phyloP scores from a whole-genome alignment of 352 stramenopile species.

The Phytophthora niederhauseri region DNA sequence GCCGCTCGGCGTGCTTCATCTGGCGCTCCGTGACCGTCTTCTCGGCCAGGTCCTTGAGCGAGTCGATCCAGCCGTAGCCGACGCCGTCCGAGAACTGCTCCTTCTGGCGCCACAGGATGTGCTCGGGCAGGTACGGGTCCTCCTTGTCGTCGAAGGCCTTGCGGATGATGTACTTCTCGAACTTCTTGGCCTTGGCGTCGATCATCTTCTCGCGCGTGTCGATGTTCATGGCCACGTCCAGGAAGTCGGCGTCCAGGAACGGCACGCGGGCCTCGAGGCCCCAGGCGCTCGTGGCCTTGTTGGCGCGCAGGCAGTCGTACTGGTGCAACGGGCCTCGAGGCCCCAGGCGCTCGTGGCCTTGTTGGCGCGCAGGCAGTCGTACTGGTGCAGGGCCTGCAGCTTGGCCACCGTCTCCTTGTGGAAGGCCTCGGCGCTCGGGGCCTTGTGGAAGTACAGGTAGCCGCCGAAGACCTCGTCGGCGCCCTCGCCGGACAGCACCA shows the following conservation, averaged over 20 bases:
- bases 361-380: constrained; percentile 99
- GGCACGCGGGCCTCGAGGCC: constrained; percentile 98
- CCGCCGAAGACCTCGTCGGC: constrained; percentile 98
- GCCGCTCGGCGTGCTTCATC: constrained; percentile 93
- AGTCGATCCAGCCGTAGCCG: constrained; percentile 99
- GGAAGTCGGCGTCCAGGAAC: constrained; percentile 98
- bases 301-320: constrained; percentile 98
- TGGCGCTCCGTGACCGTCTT: constrained; percentile 95
- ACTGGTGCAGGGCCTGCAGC: constrained; percentile 96
- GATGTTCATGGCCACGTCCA: constrained; percentile 99
- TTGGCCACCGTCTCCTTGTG: constrained; percentile 96
- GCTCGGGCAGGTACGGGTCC: constrained; percentile 96
- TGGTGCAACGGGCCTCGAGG: constrained; percentile 97
- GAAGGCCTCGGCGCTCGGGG: constrained; percentile 93
- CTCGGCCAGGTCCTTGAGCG: constrained; percentile 96
- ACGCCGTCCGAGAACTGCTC: constrained; percentile 99
- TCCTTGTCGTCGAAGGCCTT: constrained; percentile 98
- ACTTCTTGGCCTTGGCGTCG: constrained; percentile 86
- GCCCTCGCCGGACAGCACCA: constrained; percentile 98
- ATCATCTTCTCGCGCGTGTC: constrained; percentile 99
- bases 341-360: constrained; percentile 98
- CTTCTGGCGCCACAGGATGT: constrained; percentile 99
- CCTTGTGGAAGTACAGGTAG: constrained; percentile 99
- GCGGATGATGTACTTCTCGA: constrained; percentile 99
- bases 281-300: constrained; percentile 99